Evolutionary conservation across 1,139 yeast genomes (phyloP).

Genomic region (Protomyces lactucae-debilis): DNA sequence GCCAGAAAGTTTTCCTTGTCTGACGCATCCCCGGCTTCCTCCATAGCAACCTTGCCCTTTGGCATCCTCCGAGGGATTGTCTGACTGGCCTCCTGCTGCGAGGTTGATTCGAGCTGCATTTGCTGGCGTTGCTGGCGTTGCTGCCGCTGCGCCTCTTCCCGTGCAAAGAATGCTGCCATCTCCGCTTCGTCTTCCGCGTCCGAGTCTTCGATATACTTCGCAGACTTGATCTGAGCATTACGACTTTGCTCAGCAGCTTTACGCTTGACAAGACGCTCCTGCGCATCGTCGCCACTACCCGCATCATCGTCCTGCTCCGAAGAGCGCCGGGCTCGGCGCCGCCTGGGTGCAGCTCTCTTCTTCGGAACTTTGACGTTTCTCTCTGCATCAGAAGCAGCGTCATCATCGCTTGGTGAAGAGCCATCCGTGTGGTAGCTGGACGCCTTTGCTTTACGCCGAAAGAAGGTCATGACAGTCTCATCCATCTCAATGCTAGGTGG

Average conservation of each 20-base stretch:
- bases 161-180: conserved; percentile 15
- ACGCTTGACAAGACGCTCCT: conserved; percentile 8
- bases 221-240: conserved; percentile 18
- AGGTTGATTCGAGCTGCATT: neutral
- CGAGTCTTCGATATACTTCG: conserved; percentile 30
- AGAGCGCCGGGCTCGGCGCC: neutral
- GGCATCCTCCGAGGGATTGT: too few relatives aligned
- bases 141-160: conserved; percentile 11
- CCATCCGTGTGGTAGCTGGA: neutral
- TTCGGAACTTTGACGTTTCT: conserved; percentile 1
- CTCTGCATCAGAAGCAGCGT: conserved; percentile 14
- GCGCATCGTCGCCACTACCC: conserved; percentile 16
- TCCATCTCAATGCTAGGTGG: conserved; percentile 30
- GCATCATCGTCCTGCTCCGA: neutral
- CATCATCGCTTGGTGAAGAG: neutral
- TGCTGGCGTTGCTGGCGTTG: conserved; percentile 9
- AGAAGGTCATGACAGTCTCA: conserved; percentile 20
- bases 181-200: conserved; percentile 29
- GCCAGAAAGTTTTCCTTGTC: neutral
- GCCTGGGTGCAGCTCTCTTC: neutral
- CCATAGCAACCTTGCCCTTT: too few relatives aligned
- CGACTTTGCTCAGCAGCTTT: conserved; percentile 19
- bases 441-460: conserved; percentile 22
- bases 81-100: neutral
- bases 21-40: neutral